Evolutionary conservation across 345 rosid genomes (phyloP), one percentile per base, ranked within the genome.

Genomic region (Eucalyptus erythrocorys): DNA sequence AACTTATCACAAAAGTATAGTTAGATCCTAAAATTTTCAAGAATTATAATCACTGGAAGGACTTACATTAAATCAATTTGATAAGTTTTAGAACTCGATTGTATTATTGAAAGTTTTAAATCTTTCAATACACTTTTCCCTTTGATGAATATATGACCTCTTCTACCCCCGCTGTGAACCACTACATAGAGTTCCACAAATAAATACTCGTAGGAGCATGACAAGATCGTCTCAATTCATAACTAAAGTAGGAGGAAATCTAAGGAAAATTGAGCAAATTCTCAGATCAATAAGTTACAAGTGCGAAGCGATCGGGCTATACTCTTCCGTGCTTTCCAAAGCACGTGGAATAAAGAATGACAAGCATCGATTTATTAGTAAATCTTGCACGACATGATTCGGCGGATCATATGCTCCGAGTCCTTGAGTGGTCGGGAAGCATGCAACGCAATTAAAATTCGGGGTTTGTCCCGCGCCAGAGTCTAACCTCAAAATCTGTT

Each of bases 1-100:
- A 55, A 55, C 0, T 24, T 24, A 4, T 55, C 1, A 24, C 0
- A 0, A 24, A 55, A 22, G 1, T 9, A 0, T 0, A 55, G 0
- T 17, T 0, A 50, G 0, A 22, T 55, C 0, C 0, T 55, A 22
- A 55, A 22, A 55, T 55, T 55, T 55, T 55, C 13, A 55, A 55
- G 9, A 55, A 24, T 1, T 55, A 1, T 26, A 10, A 55, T 55
- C 0, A 55, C 1, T 10, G 0, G 0, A 55, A 55, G 0, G 6
- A 55, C 1, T 24, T 55, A 22, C 0, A 55, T 55, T 55, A 0
- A 0, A 24, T 0, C 0, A 24, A 24, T 55, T 24, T 24, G 1
- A 55, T 22, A 55, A 24, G 0, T 10, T 24, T 55, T 24, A 24
- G 0, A 24, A 55, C 1, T 55, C 0, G 3, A 55, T 55, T 55